Evolutionary conservation across 345 rosid genomes (phyloP), one percentile per base, ranked within the genome.

Genomic region (Geranium rotundifolium): DNA sequence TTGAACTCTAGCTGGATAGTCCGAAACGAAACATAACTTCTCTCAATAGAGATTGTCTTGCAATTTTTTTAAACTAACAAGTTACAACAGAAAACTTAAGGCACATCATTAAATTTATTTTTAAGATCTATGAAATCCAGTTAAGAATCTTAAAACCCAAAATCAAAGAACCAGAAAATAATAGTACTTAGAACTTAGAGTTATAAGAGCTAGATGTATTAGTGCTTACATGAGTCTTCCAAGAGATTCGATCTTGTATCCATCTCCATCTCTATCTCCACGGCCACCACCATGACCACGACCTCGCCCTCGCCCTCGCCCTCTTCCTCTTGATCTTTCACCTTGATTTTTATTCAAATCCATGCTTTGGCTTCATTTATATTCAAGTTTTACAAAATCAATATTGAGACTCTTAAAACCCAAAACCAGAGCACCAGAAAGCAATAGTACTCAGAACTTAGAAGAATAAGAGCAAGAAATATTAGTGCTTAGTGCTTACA

Each of bases 181-280:
- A 12, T 12, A 41, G 50, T 41, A 41, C 13, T 41, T 41, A 41
- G 14, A 41, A 41, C 37, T 31, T 31, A 41, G 12, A 41, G 10
- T 9, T 4, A 41, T 31, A 31, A 31, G 3, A 41, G 50, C 5
- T 4, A 41, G 50, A 3, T 41, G 10, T 41, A 12, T 12, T 4
- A 4, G 50, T 54, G 60, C 90, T 90, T 75, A 87, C 99, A 93
- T 59, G 14, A 93, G 87, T 74, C 97, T 76, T 62, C 99, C 99
- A 76, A 89, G 96, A 7, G 95, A 85, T 74, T 85, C 87, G 37
- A 89, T 80, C 68, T 67, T 87, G 71, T 85, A 95, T 64, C 85
- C 69, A 18, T 31, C 37, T n/a, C n/a, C n/a, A n/a, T n/a, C n/a
- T n/a, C n/a, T n/a, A n/a, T n/a, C n/a, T n/a, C n/a, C n/a, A n/a